Evolutionary conservation across 768 basidiomycete genomes (phyloP).

Genomic region (Mycena maculata): DNA sequence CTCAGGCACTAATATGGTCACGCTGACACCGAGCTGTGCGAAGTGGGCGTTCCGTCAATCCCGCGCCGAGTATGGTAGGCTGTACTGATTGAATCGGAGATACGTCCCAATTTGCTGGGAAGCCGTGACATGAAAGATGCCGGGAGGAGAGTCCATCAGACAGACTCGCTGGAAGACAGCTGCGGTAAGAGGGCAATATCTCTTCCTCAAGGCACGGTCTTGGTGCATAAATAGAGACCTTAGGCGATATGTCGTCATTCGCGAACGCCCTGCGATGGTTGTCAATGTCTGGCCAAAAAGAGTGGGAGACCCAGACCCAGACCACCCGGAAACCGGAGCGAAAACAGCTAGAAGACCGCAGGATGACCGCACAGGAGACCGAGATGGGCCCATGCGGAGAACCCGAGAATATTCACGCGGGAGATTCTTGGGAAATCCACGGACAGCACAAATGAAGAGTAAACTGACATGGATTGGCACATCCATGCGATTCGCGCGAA

Average conservation of each 20-base stretch:
- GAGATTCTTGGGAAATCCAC: not conserved
- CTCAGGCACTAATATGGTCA: conserved; percentile 11
- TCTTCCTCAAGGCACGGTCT: not conserved
- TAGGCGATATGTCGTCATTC: not conserved
- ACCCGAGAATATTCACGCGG: conserved; percentile 2
- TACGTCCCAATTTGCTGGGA: conserved; percentile 11
- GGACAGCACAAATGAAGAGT: not conserved
- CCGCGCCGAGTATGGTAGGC: conserved; percentile 8
- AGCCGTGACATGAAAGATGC: not conserved
- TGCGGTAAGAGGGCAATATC: conserved; percentile 6
- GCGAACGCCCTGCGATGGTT: not conserved
- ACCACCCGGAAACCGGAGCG: not conserved
- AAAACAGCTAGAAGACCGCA: not conserved
- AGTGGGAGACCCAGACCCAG: not conserved
- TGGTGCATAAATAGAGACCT: not conserved
- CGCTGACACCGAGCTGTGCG: conserved; percentile 22
- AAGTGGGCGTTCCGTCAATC: conserved; percentile 21
- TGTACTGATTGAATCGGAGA: conserved; percentile 14
- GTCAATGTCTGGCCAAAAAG: conserved; percentile 5
- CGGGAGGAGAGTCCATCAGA: not conserved
- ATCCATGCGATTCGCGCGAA: too few species aligned
- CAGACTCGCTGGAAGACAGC: not conserved
- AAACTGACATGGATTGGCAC: too few species aligned
- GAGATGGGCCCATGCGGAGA: too few species aligned
- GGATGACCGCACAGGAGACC: conserved; percentile 3